A percentile compares a stretch with the other conserved stretches of the same genome.
Conservation (phyloP, 1,139 yeast species). For the Sugiyamaella sp. region DNA sequence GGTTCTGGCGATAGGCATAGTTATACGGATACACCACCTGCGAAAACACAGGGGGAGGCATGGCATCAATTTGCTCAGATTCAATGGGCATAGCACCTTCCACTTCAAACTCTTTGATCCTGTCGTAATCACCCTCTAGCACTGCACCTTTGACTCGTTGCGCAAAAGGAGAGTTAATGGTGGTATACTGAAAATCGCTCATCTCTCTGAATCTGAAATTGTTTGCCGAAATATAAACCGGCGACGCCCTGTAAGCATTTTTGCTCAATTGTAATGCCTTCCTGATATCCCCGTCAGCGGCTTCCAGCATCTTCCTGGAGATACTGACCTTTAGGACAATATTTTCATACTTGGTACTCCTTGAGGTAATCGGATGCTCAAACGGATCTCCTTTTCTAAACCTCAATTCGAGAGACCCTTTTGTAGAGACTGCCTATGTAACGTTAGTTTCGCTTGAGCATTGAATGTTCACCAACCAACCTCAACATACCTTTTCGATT, state of each 20-base stretch:
- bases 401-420: constrained; percentile 59
- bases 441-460: constrained; percentile 35
- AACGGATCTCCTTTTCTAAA: constrained; percentile 67
- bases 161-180: constrained; percentile 59
- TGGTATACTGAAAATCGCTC: constrained; percentile 81
- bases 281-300: constrained; percentile 53
- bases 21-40: constrained; percentile 68
- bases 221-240: constrained; percentile 69
- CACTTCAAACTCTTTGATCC: constrained; percentile 33
- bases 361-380: constrained; percentile 78
- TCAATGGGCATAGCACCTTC: constrained; percentile 39
- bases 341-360: constrained; percentile 54
- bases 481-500: constrained; percentile 40
- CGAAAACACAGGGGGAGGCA: constrained; percentile 88
- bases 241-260: constrained; percentile 49
- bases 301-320: constrained; percentile 60
- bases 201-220: constrained; percentile 81
- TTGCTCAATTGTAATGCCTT: constrained; percentile 49
- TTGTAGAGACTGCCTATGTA: constrained; percentile 41
- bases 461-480: constrained; percentile 6
- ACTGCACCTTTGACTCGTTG: constrained; percentile 48
- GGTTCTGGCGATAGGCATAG: constrained; percentile 66
- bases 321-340: constrained; percentile 68
- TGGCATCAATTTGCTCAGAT: constrained; percentile 58
- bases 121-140: constrained; percentile 43